These are phyloP conservation scores for Centaurea solstitialis DNA, from an alignment of 129 eudicot genomes.

Conservation along the genomic window DNA sequence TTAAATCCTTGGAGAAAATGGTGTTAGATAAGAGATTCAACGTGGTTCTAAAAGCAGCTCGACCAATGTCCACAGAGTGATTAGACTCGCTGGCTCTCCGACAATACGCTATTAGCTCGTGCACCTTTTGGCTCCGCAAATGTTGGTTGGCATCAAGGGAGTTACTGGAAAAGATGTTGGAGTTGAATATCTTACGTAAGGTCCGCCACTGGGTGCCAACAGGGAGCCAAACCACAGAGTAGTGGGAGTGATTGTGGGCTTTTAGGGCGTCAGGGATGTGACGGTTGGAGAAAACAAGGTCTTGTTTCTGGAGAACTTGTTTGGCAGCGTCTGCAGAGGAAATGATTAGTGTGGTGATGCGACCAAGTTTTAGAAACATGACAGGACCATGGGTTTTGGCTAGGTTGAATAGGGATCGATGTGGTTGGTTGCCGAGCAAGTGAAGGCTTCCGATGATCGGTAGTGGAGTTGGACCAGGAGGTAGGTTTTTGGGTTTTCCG, in stretches of 20 bases:
- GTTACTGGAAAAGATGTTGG: slow-evolving; percentile 43
- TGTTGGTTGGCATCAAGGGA: slow-evolving; percentile 48
- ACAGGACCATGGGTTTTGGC: slow-evolving; percentile 38
- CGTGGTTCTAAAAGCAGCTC: slow-evolving; percentile 26
- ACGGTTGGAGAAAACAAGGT: slow-evolving; percentile 45
- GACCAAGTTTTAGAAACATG: slow-evolving; percentile 32
- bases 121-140: slow-evolving; percentile 39
- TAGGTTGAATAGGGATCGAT: slow-evolving; percentile 32
- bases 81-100: slow-evolving; percentile 28
- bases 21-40: slow-evolving; percentile 28
- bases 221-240: slow-evolving; percentile 31
- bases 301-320: slow-evolving; percentile 55
- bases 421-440: slow-evolving; percentile 37
- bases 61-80: slow-evolving; percentile 5
- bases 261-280: slow-evolving; percentile 42
- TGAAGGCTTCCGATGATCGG: slow-evolving; percentile 36
- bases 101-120: slow-evolving; percentile 38
- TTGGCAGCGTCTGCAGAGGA: slow-evolving; percentile 49
- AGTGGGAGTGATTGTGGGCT: slow-evolving; percentile 41
- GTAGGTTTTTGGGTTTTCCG: slow-evolving; percentile 29
- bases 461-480: slow-evolving; percentile 23
- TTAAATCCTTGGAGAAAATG: slow-evolving; percentile 28
- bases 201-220: slow-evolving; percentile 21
- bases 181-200: slow-evolving; percentile 25
- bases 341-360: slow-evolving; percentile 44